A percentile compares a stretch with the other conserved stretches of the same genome.
Conservation (phyloP, 2,329 filamentous ascomycete species). For the Fonsecaea erecta region DNA sequence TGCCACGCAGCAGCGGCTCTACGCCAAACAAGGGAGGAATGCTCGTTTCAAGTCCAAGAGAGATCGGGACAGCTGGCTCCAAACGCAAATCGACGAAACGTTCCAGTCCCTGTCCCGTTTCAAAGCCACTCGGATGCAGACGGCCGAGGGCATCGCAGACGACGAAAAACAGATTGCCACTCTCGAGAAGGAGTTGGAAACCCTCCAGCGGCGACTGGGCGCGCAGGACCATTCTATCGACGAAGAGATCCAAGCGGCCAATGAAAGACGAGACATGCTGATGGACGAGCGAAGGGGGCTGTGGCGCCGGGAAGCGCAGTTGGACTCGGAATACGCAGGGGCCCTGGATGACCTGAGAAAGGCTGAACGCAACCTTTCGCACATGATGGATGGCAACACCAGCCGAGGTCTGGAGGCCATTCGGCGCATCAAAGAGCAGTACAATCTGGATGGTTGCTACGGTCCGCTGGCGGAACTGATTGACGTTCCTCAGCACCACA, state of each 20-base stretch:
- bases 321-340: conserved; percentile 76
- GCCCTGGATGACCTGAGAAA: conserved; percentile 76
- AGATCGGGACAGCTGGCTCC: conserved; percentile 83
- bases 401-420: conserved; percentile 86
- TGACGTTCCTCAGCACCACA: conserved; percentile 82
- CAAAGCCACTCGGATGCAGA: conserved; percentile 82
- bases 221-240: conserved; percentile 73
- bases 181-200: conserved; percentile 73
- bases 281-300: conserved; percentile 86
- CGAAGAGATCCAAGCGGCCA: conserved; percentile 75
- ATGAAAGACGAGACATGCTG: conserved; percentile 76
- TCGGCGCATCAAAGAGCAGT: conserved; percentile 76
- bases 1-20: conserved; percentile 74
- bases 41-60: conserved; percentile 85
- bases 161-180: conserved; percentile 72
- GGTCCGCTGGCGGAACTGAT: conserved; percentile 94
- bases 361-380: conserved; percentile 76
- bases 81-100: conserved; percentile 78
- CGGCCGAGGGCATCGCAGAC: conserved; percentile 77
- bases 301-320: conserved; percentile 85
- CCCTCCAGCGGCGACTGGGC: conserved; percentile 72
- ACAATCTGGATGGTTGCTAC: conserved; percentile 82
- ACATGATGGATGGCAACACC: conserved; percentile 88
- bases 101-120: conserved; percentile 76
- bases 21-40: conserved; percentile 89